phyloP scores from a whole-genome alignment of 176 grass and related monocot genomes.

The Eragrostis nindensis region DNA sequence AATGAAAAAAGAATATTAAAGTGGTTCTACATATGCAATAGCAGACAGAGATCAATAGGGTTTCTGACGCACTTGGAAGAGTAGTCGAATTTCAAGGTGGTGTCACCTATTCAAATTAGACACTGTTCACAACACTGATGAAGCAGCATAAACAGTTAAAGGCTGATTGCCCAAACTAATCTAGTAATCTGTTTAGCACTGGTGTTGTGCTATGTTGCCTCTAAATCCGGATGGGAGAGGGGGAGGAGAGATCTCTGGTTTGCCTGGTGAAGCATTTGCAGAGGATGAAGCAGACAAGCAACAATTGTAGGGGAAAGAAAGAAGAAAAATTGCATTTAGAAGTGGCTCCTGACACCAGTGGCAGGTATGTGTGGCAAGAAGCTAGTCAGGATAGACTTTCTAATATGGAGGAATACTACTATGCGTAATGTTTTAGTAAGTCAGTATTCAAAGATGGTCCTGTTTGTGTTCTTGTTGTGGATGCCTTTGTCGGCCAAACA shows the following conservation, averaged over 20 bases:
- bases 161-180: constrained; percentile 9
- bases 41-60: not conserved
- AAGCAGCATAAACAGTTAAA: constrained; percentile 3
- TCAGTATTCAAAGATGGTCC: not conserved
- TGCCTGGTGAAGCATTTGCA: not conserved
- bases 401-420: not conserved
- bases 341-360: not conserved
- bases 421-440: not conserved
- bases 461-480: not conserved
- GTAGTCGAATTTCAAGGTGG: not conserved
- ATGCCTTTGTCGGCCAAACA: too few species aligned
- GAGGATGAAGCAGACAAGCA: not conserved
- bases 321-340: not conserved
- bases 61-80: not conserved
- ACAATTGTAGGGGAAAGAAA: not conserved
- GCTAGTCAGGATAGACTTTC: not conserved
- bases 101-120: not conserved
- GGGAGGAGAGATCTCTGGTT: not conserved
- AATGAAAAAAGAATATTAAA: constrained; percentile 8
- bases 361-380: not conserved
- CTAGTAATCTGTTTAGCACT: not conserved
- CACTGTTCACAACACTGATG: not conserved
- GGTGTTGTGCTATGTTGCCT: not conserved
- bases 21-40: not conserved
- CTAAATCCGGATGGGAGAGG: not conserved